These are phyloP conservation scores for Quercus robur DNA, from an alignment of 306 rosid species.

Conservation along the genomic window DNA sequence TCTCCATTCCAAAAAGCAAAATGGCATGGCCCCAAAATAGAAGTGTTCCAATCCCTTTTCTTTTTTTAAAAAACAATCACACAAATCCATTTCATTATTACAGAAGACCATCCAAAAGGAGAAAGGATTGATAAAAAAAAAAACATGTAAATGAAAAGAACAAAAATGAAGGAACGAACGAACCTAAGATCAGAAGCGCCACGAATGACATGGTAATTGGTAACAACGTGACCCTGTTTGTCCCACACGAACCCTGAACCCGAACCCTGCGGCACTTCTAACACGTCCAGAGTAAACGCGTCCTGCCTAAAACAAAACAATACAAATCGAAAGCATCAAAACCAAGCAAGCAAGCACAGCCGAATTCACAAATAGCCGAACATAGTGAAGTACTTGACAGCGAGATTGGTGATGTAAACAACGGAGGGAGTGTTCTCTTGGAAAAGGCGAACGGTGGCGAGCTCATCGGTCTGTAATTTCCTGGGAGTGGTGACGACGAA, in stretches of 20 bases:
- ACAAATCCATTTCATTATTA: too few relatives aligned
- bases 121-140: background rate
- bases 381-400: conserved; percentile 42
- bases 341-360: background rate
- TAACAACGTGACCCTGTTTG: conserved; percentile 73
- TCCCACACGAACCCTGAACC: conserved; percentile 99
- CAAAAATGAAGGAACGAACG: background rate
- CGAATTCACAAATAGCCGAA: background rate
- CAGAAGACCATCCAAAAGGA: too few relatives aligned
- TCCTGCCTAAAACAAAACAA: conserved; percentile 73
- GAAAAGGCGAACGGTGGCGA: conserved; percentile 89
- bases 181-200: conserved; percentile 99
- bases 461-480: conserved; percentile 87
- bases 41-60: too few relatives aligned
- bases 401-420: conserved; percentile 92
- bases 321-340: background rate
- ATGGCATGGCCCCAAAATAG: background rate
- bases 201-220: conserved; percentile 94
- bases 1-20: background rate
- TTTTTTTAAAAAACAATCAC: too few relatives aligned
- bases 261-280: conserved; percentile 98
- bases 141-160: background rate
- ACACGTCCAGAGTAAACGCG: conserved; percentile 86
- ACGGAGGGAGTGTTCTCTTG: conserved; percentile 95
- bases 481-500: conserved; percentile 69